phyloP scores from a whole-genome alignment of 2,329 filamentous ascomycete genomes.

The Sclerotinia nivalis region DNA sequence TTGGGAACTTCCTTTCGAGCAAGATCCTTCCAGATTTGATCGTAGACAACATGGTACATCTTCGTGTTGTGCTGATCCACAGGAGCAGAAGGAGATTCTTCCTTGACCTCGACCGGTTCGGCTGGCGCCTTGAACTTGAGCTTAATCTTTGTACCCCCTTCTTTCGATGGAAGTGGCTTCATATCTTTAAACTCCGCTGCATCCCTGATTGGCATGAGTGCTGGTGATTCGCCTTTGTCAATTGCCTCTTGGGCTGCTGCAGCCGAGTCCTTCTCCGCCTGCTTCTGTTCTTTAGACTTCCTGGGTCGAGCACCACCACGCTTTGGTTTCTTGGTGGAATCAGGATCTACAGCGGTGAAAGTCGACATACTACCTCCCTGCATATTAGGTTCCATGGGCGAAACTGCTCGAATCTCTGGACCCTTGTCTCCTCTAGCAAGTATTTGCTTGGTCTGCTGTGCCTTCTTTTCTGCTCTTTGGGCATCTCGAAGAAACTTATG shows the following conservation, averaged over 20 bases:
- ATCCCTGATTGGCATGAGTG: constrained; percentile 47
- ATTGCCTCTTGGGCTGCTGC: constrained; percentile 84
- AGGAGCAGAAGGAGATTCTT: constrained; percentile 46
- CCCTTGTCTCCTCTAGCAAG: constrained; percentile 84
- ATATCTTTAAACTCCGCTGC: constrained; percentile 15
- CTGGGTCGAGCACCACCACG: constrained; percentile 66
- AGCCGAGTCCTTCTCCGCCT: constrained; percentile 78
- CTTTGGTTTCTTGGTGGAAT: constrained; percentile 53
- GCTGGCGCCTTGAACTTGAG: constrained; percentile 47
- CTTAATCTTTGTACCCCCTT: constrained; percentile 62
- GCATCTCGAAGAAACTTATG: constrained; percentile 81
- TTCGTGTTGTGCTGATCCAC: constrained; percentile 71
- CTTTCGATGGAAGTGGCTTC: constrained; percentile 37
- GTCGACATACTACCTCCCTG: constrained; percentile 84
- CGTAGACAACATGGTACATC: constrained; percentile 94
- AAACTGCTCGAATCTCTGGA: constrained; percentile 65
- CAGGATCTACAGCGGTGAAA: constrained; percentile 61
- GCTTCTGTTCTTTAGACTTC: constrained; percentile 87
- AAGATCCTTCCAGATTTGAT: constrained; percentile 95
- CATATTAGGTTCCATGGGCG: constrained; percentile 74
- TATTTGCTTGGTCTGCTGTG: constrained; percentile 83
- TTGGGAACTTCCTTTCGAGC: constrained; percentile 92
- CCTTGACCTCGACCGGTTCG: constrained; percentile 36
- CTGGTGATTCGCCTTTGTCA: constrained; percentile 74
- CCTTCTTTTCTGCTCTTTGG: constrained; percentile 89